A percentile compares a stretch with the other conserved stretches of the same genome.
phyloP scores from a whole-genome alignment of 1,284 basidiomycete species.

The Thecaphora thlaspeos region DNA sequence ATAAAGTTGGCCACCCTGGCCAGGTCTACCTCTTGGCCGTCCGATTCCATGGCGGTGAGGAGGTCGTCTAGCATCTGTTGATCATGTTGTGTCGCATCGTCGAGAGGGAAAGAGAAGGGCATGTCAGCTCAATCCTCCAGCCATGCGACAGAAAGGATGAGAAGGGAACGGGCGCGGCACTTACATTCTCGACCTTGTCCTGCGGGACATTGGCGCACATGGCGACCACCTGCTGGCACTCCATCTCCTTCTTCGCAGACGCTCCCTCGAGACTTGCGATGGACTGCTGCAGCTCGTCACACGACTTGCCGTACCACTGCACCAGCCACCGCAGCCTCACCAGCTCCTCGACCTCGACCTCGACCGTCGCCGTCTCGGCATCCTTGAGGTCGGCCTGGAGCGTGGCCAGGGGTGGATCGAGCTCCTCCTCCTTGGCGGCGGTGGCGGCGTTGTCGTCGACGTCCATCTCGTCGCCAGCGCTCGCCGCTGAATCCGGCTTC shows the following conservation, averaged over 20 bases:
- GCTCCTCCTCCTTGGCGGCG: neutral
- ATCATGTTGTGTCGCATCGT: conserved; percentile 1
- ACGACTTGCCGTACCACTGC: conserved; percentile 5
- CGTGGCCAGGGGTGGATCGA: neutral
- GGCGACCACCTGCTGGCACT: conserved; percentile 86
- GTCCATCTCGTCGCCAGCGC: conserved; percentile 1
- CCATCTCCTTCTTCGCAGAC: conserved; percentile 73
- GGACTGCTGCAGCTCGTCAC: conserved; percentile 64
- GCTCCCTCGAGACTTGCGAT: conserved; percentile 78
- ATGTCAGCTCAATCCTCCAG: too few relatives aligned
- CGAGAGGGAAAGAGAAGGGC: too few relatives aligned
- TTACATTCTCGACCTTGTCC: conserved; percentile 83
- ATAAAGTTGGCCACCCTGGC: conserved; percentile 83
- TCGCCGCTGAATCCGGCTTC: neutral
- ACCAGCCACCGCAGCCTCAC: conserved; percentile 41
- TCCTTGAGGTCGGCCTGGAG: neutral
- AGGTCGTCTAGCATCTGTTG: conserved; percentile 80
- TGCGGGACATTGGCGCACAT: conserved; percentile 82
- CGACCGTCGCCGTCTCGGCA: neutral
- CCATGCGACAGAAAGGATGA: conserved; percentile 2
- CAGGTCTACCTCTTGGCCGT: conserved; percentile 75
- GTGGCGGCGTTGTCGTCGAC: conserved; percentile 1
- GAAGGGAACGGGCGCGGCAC: conserved; percentile 53
- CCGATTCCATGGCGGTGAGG: conserved; percentile 82
- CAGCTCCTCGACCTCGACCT: conserved; percentile 19